Base-by-base conservation (phyloP, 768 basidiomycete genomes). In the Mycena venus region DNA sequence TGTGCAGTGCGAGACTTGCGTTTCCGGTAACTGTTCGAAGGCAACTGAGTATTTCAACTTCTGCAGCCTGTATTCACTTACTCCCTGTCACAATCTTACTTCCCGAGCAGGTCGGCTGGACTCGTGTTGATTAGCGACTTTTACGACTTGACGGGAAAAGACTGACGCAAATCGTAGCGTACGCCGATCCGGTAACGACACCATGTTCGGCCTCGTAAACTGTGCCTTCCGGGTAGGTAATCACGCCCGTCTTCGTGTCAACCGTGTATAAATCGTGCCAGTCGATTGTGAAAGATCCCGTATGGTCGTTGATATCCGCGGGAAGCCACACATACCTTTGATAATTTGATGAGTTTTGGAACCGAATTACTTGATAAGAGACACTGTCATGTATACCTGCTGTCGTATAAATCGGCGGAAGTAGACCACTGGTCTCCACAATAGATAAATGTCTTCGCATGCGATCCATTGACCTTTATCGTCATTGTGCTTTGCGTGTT, bases 311-410 rank as follows among this genome's bases (percentile, higher is more conserved):
- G 59, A 81, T 75, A 6, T 75, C 56, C 25, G 77, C 79, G 19
- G 81, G 79, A 14, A 82, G 64, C 81, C 81, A 80, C 32, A 80
- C 74, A 74, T 82, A 81, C 63, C 78, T 79, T 51, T 8, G n/a
- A 27, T 67, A 34, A 6, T 79, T 58, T 11, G 32, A 36, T 67
- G 34, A 49, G 19, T 23, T 12, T n/a, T 15, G 21, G 47, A 49
- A 42, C n/a, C 47, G n/a, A 2, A 7, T 17, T 21, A 4, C 7
- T 17, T 7, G 17, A 19, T 44, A 44, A 15, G 42, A 19, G 42
- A 21, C 14, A 49, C 8, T 4, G 21, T n/a, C n/a, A 7, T 21
- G n/a, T 8, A 23, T 80, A 81, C 67, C 70, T 62, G 49, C 70
- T 72, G 25, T 72, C 70, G n/a, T 63, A 72, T 8, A 72, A 38